Base-by-base conservation (phyloP, 257 asterid species). In the Petunia axillaris region DNA sequence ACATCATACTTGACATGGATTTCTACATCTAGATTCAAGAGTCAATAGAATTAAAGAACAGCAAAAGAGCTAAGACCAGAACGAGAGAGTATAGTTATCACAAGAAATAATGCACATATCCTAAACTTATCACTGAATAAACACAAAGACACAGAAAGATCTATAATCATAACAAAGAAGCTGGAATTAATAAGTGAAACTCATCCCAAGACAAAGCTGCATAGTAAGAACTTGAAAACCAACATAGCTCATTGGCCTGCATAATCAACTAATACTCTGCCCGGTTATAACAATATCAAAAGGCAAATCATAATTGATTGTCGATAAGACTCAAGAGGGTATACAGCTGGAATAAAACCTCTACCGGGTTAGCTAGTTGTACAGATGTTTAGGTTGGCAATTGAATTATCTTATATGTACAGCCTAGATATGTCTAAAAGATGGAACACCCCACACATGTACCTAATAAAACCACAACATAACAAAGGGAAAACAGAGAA, bases 361-460 rank as follows among this genome's bases (percentile, higher is more conserved):
- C 40, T 44, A 68, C 76, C 43, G 4, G 76, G 15, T 43, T 43
- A 43, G 44, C 57, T 52, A 44, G 57, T 8, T 16, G 16, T 16
- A 68, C 58, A 0, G 9, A 68, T 8, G 38, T 57, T 44, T 68
- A 16, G 58, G 8, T 68, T 68, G 40, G 8, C 16, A 63, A 63
- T 10, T n/a, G 44, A 9, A 63, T 36, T 63, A 37, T 63, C 16
- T 63, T 11, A 36, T 0, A 63, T 36, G 44, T 37, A 68, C 41
- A 68, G 15, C 67, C 11, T 35, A 37, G 15, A 67, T 46, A 41
- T 41, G 57, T 1, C 57, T 44, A 68, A 68, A 16, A 68, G 76
- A 68, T 44, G 9, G 2, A 70, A 46, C 77, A 70, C 2, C 58
- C 48, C 44, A 70, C 44, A 70, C 25, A 70, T 46, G 76, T 67